Percentiles rank a stretch among this genome's conserved stretches.
phyloP scores from a whole-genome alignment of 2,329 filamentous ascomycete species.

The Colletotrichum orchidophilum region DNA sequence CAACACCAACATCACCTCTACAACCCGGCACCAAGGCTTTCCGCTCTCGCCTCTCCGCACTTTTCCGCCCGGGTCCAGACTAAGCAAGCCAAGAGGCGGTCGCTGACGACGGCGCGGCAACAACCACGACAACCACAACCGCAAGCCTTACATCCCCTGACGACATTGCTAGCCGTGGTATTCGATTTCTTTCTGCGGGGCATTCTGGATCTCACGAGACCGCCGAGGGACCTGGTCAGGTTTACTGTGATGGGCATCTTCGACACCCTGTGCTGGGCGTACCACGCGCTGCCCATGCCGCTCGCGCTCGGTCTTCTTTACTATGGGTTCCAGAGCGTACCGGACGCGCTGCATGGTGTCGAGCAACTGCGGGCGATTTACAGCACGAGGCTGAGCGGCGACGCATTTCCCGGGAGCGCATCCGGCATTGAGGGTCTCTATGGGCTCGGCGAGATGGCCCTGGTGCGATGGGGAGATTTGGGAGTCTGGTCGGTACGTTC shows the following conservation, averaged over 20 bases:
- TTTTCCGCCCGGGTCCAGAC: slow-evolving; percentile 12
- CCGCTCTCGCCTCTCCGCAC: slow-evolving; percentile 22
- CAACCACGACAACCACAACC: slow-evolving; percentile 8
- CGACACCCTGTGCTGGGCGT: slow-evolving; percentile 26
- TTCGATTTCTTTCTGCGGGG: slow-evolving; percentile 28
- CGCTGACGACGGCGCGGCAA: slow-evolving; percentile 19
- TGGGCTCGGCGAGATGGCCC: slow-evolving; percentile 23
- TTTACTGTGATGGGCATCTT: slow-evolving; percentile 19
- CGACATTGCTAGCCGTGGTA: slow-evolving; percentile 18
- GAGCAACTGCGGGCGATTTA: slow-evolving; percentile 20
- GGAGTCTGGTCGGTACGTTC: slow-evolving; percentile 29
- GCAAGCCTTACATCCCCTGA: slow-evolving; percentile 19
- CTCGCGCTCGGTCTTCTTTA: slow-evolving; percentile 28
- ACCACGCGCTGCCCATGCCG: slow-evolving; percentile 25
- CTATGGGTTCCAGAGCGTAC: slow-evolving; percentile 28
- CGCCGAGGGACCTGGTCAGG: slow-evolving; percentile 19
- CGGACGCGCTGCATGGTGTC: slow-evolving; percentile 15
- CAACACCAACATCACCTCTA: slow-evolving; percentile 25
- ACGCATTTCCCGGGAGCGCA: not conserved
- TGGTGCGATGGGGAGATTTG: slow-evolving; percentile 30
- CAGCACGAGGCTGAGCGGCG: not conserved
- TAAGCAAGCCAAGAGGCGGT: slow-evolving; percentile 25
- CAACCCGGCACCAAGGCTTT: slow-evolving; percentile 29
- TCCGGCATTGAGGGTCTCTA: slow-evolving; percentile 27
- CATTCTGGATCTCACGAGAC: slow-evolving; percentile 26